These are phyloP conservation scores for Mortierella sp. DNA, from an alignment of 371 early-diverging fungal genomes.

Conservation along the genomic window DNA sequence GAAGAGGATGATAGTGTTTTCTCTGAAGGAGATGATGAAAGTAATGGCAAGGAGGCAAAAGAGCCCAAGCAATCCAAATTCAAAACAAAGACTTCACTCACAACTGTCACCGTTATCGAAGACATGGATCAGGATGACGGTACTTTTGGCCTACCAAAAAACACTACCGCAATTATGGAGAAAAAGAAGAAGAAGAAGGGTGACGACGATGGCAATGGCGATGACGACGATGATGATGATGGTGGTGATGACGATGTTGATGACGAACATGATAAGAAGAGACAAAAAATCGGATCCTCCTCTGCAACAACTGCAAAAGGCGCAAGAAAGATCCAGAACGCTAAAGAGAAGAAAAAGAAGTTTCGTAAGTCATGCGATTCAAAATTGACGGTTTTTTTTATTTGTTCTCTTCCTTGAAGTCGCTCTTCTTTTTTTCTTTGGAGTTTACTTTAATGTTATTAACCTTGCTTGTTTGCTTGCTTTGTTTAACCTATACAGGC, in stretches of 20 bases:
- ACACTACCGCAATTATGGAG: constrained; percentile 31
- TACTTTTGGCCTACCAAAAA: constrained; percentile 40
- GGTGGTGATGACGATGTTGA: constrained; percentile 27
- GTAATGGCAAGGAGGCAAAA: constrained; percentile 43
- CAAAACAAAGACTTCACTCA: constrained; percentile 67
- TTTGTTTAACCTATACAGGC: constrained; percentile 9
- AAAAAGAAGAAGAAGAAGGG: constrained; percentile 17
- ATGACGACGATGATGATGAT: constrained; percentile 5
- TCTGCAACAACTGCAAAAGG: constrained; percentile 45
- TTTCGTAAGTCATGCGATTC: constrained; percentile 37
- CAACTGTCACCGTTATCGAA: constrained; percentile 81
- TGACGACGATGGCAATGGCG: not conserved
- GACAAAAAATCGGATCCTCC: constrained; percentile 38
- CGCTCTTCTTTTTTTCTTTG: too few species aligned
- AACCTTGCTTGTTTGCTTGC: not conserved
- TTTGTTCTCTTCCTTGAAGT: not conserved
- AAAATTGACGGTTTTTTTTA: not conserved
- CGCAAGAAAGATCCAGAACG: constrained; percentile 18
- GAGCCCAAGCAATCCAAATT: constrained; percentile 65
- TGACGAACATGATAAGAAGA: constrained; percentile 22
- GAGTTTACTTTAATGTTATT: constrained; percentile 6
- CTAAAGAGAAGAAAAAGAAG: constrained; percentile 52
- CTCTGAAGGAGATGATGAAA: constrained; percentile 50
- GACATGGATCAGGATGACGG: constrained; percentile 71
- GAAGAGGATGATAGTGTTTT: constrained; percentile 59